Percentiles rank a stretch among this genome's conserved stretches.
Evolutionary conservation across 1,284 basidiomycete genomes (phyloP).

Genomic region (Calocybe gambosa): DNA sequence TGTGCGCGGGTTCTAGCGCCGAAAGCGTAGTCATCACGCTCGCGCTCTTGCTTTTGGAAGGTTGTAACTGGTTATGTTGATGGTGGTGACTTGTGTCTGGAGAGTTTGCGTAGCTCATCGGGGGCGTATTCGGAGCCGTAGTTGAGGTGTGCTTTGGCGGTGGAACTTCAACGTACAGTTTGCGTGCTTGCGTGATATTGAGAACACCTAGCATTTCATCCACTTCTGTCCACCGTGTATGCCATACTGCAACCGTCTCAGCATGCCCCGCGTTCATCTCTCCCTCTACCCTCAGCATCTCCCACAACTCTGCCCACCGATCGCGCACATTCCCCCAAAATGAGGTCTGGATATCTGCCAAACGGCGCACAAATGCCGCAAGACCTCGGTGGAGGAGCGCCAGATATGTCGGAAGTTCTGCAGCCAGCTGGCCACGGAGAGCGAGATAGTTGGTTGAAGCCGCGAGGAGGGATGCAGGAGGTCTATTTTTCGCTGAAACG

Average conservation of each 20-base stretch:
- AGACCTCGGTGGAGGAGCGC: constrained; percentile 52
- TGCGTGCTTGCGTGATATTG: constrained; percentile 31
- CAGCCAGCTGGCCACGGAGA: constrained; percentile 58
- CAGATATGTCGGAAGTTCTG: constrained; percentile 65
- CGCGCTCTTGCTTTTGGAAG: background rate
- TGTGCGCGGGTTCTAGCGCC: constrained; percentile 21
- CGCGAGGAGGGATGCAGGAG: constrained; percentile 55
- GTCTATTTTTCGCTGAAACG: constrained; percentile 51
- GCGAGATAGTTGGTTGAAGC: constrained; percentile 71
- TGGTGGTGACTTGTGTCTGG: background rate
- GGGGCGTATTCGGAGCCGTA: background rate
- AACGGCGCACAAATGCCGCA: constrained; percentile 38
- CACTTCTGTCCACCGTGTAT: constrained; percentile 56
- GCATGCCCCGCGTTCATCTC: constrained; percentile 59
- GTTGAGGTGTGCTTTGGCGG: constrained; percentile 3
- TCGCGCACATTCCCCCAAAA: constrained; percentile 56
- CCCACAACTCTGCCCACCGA: constrained; percentile 72
- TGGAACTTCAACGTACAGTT: constrained; percentile 23
- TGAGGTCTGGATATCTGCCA: constrained; percentile 49
- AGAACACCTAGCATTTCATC: constrained; percentile 42
- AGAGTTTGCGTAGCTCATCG: background rate
- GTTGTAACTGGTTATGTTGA: background rate
- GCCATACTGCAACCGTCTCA: constrained; percentile 68
- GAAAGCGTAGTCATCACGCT: constrained; percentile 20
- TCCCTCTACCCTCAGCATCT: constrained; percentile 67